phyloP scores from a whole-genome alignment of 2,329 filamentous ascomycete genomes.

The Penicillium olsonii region DNA sequence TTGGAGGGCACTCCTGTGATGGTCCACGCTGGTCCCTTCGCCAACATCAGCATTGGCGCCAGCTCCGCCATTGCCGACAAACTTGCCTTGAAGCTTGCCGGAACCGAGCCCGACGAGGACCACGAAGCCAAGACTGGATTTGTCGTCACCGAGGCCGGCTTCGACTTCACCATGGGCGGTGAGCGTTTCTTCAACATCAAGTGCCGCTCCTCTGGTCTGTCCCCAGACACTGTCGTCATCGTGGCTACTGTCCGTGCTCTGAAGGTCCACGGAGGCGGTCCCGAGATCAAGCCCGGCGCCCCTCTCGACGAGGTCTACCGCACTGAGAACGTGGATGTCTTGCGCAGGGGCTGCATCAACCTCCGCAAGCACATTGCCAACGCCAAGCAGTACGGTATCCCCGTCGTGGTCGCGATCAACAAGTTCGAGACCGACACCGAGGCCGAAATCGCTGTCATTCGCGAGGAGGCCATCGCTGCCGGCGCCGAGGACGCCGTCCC shows the following conservation, averaged over 20 bases:
- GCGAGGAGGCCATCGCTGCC: constrained; percentile 86
- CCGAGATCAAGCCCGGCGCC: constrained; percentile 86
- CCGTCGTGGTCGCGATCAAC: constrained; percentile 96
- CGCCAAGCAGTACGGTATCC: constrained; percentile 83
- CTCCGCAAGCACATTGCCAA: constrained; percentile 93
- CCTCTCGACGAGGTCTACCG: constrained; percentile 85
- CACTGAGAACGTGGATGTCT: constrained; percentile 88
- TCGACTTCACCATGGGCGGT: constrained; percentile 99
- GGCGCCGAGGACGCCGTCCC: constrained; percentile 92
- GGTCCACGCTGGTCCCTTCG: constrained; percentile 95
- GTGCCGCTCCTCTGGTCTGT: constrained; percentile 88
- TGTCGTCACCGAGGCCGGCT: constrained; percentile 94
- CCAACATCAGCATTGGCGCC: constrained; percentile 97
- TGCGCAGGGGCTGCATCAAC: constrained; percentile 89
- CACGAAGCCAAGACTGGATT: constrained; percentile 81
- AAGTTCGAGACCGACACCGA: constrained; percentile 92
- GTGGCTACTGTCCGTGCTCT: constrained; percentile 93
- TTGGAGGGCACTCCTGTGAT: constrained; percentile 96
- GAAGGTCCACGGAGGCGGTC: constrained; percentile 95
- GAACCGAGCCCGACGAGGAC: constrained; percentile 89
- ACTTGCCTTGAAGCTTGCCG: constrained; percentile 91
- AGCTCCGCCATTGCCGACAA: constrained; percentile 94
- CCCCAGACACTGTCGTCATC: constrained; percentile 90
- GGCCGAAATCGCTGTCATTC: constrained; percentile 84
- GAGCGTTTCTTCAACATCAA: constrained; percentile 99